phyloP scores from a whole-genome alignment of 78 protist genomes.

The Tieghemostelium lacteum region DNA sequence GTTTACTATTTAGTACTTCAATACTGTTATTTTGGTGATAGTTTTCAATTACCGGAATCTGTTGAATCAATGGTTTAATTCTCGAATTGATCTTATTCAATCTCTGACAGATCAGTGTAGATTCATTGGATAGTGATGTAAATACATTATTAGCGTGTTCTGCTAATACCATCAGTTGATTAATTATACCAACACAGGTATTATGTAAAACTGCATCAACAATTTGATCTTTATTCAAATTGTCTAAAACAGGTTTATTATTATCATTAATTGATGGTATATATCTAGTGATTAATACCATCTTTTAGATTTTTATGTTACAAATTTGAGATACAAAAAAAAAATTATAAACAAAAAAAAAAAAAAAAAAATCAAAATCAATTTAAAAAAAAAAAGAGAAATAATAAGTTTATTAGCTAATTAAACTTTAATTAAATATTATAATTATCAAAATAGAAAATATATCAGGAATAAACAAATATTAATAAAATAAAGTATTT shows the following conservation, averaged over 20 bases:
- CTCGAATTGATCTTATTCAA: constrained; percentile 27
- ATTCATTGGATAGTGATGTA: constrained; percentile 23
- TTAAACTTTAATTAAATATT: no score
- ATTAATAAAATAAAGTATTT: no score
- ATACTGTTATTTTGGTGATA: constrained; percentile 33
- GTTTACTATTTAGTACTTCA: constrained; percentile 49
- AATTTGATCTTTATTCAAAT: constrained; percentile 36
- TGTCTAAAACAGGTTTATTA: constrained; percentile 28
- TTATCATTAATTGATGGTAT: constrained; percentile 50
- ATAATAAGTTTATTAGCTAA: no score
- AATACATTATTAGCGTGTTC: constrained; percentile 53
- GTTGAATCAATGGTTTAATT: constrained; percentile 32
- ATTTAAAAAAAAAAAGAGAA: no score
- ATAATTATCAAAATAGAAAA: no score
- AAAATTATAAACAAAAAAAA: no score
- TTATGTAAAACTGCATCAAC: constrained; percentile 60
- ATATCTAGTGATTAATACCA: constrained; percentile 72
- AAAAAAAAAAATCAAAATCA: not conserved
- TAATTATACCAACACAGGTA: constrained; percentile 51
- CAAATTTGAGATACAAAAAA: no score
- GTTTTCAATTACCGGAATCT: constrained; percentile 3
- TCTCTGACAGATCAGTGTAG: not conserved
- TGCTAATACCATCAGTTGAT: constrained; percentile 51
- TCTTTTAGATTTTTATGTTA: not conserved
- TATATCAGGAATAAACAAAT: no score